These are phyloP conservation scores for Aspergillus terreus DNA, from an alignment of 2,329 filamentous ascomycete species.

Conservation along the genomic window DNA sequence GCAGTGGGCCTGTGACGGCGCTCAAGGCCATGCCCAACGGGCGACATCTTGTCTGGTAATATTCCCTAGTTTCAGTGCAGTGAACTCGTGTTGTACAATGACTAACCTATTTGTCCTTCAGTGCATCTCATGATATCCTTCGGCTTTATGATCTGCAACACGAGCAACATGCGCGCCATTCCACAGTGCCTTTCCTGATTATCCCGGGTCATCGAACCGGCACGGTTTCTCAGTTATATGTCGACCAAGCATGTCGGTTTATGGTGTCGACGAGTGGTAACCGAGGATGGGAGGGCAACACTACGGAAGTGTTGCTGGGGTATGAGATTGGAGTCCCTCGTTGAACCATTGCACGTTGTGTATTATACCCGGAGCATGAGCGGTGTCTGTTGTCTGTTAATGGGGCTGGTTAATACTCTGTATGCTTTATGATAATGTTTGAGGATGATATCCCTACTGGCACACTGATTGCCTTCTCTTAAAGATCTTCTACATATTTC, in stretches of 20 bases:
- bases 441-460: too few relatives aligned
- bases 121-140: constrained; percentile 88
- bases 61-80: constrained; percentile 5
- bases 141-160: constrained; percentile 84
- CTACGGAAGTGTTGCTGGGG: constrained; percentile 85
- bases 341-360: constrained; percentile 7
- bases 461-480: background rate
- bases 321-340: constrained; percentile 72
- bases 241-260: constrained; percentile 83
- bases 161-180: constrained; percentile 62
- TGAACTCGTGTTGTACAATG: background rate
- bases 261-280: constrained; percentile 92
- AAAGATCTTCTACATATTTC: too few relatives aligned
- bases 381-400: background rate
- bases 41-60: constrained; percentile 79
- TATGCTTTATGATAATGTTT: background rate
- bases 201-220: constrained; percentile 87
- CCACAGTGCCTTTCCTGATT: constrained; percentile 90
- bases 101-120: constrained; percentile 31
- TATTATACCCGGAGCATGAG: background rate
- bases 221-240: constrained; percentile 78
- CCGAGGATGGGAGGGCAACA: constrained; percentile 87
- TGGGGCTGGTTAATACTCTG: background rate
- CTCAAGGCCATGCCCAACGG: constrained; percentile 90
- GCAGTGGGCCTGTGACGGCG: constrained; percentile 84